Evolutionary conservation across 441 rosid species (phyloP), one percentile per base, ranked within the genome.

Genomic region (Erodium trifolium): DNA sequence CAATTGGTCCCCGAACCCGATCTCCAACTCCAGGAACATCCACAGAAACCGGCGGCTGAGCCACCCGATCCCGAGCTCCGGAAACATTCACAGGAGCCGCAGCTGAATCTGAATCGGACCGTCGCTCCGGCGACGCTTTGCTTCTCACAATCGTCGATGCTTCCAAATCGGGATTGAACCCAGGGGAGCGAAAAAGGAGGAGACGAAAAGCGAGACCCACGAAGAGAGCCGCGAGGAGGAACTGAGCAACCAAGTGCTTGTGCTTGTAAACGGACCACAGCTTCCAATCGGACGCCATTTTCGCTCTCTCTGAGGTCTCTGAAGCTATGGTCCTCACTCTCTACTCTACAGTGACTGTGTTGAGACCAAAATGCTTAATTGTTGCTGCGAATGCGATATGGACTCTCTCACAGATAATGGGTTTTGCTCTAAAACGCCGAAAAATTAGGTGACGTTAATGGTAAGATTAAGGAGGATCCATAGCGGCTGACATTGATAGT

Each of bases 201-300:
- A 91, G 78, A 71, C 86, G 76, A 68, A 90, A 81, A 66, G 83
- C 88, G 49, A 90, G 71, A 82, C 81, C 84, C 47, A 80, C 45
- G 19, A 86, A 74, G 34, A 94, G 78, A 75, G 80, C n/a, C 16
- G 81, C 75, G 35, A 84, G 73, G 14, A 78, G 79, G 35, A 91
- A 72, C 82, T 83, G 90, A 57, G 86, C 71, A 27, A 87, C 63
- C 72, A 85, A 73, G 70, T 85, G 80, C 70, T 78, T 78, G 72
- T 82, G 80, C 78, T 75, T 81, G 76, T 67, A 79, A 37, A 68
- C 57, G 11, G 87, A 75, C 72, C 76, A 70, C 41, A 77, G 65
- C 45, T 73, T 77, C 84, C 82, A 76, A 60, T 72, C 79, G 47
- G 76, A 69, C 78, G 81, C 91, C 96, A 85, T 93, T 72, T 72